Percentiles rank a stretch among this genome's conserved stretches.
These are phyloP conservation scores for Fraxinus albicans DNA, from an alignment of 305 asterid genomes.

Conservation along the genomic window DNA sequence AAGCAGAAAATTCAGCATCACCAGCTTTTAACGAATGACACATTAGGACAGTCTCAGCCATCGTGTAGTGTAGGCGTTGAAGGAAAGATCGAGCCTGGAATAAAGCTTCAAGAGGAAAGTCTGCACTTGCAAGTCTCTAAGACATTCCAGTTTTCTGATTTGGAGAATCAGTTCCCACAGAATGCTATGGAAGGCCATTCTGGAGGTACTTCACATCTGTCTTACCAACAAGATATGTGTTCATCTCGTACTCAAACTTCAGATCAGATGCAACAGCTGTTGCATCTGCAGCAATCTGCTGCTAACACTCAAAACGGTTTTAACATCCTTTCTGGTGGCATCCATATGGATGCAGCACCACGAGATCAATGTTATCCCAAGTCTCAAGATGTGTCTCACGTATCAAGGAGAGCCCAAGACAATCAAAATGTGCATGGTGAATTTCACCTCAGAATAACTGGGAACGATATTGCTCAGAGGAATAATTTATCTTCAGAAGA, in stretches of 20 bases:
- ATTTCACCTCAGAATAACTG: slow-evolving; percentile 56
- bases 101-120: slow-evolving; percentile 50
- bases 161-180: slow-evolving; percentile 54
- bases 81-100: slow-evolving; percentile 44
- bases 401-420: slow-evolving; percentile 42
- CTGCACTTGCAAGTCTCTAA: slow-evolving; percentile 56
- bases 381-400: slow-evolving; percentile 54
- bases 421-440: slow-evolving; percentile 59
- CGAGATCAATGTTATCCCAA: slow-evolving; percentile 52
- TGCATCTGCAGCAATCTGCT: slow-evolving; percentile 52
- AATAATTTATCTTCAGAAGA: slow-evolving; percentile 71
- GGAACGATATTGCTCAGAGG: slow-evolving; percentile 66
- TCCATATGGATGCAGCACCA: slow-evolving; percentile 45
- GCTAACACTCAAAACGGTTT: slow-evolving; percentile 53
- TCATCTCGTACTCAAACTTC: slow-evolving; percentile 49
- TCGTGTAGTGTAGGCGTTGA: slow-evolving; percentile 51
- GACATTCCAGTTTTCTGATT: slow-evolving; percentile 54
- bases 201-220: slow-evolving; percentile 52
- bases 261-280: slow-evolving; percentile 55
- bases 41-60: slow-evolving; percentile 52
- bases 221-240: slow-evolving; percentile 45
- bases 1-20: slow-evolving; percentile 52
- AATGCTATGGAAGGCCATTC: slow-evolving; percentile 51
- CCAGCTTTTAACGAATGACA: slow-evolving; percentile 52
- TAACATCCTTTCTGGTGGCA: slow-evolving; percentile 49